Base-by-base conservation (phyloP, 129 eudicot species). In the Cynara cardunculus region DNA sequence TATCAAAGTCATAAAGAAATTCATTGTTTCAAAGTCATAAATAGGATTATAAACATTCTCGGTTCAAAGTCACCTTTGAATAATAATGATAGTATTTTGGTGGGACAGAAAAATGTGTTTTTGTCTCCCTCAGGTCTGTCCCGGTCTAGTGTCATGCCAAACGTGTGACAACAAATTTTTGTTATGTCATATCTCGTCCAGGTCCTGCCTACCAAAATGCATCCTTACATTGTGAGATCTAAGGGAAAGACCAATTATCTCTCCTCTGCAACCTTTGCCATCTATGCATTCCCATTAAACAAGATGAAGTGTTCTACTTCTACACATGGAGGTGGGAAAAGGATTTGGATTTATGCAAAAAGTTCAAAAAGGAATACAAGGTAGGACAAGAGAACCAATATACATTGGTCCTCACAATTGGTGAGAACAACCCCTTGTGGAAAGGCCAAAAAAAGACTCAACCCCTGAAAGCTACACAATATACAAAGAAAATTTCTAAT, bases 321-420 rank as follows among this genome's bases (percentile, higher is more conserved):
- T 34, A 25, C 65, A 25, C 27, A 68, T 39, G 59, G 71, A 71
- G 77, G 24, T 56, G 24, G 12, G 21, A 46, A 19, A 70, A 24
- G 24, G 59, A 41, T 70, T 46, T 56, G 56, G 26, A 70, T 31
- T 53, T 49, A 79, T 21, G 61, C 78, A 62, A 25, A 72, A 35
- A 25, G 78, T 72, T 80, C 22, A 35, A 76, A 70, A 19, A 44
- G 26, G 49, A 62, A 49, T 66, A 68, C 76, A 73, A 30, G 68
- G 79, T 27, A 71, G 56, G 69, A 59, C 28, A 10, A 69, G 74
- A 62, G 65, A 28, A 67, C 78, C 11, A 27, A 46, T 70, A 56
- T 25, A 73, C 72, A 72, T 53, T 79, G 80, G 73, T 49, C 71
- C 81, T 84, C 87, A 85, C 80, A 64, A 74, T 79, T 82, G 83